These are phyloP conservation scores for Penicillium bovifimosum DNA, from an alignment of 495 filamentous ascomycete genomes.

Conservation along the genomic window DNA sequence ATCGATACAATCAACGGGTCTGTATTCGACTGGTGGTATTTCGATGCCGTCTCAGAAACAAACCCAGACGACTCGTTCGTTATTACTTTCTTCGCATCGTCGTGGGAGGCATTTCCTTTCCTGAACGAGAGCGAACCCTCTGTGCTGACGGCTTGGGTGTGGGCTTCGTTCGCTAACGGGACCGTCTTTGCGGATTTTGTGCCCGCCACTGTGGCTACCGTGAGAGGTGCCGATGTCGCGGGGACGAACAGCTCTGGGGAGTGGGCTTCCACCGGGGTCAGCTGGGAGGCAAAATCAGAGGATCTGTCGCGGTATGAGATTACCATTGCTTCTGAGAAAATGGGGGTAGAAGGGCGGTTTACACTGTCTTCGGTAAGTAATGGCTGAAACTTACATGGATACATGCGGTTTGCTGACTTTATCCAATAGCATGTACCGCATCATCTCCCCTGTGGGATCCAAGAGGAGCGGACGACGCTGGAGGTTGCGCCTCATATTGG, in stretches of 20 bases:
- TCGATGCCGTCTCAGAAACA: slow-evolving; percentile 26
- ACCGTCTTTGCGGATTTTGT: slow-evolving; percentile 13
- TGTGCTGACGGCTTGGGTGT: slow-evolving; percentile 21
- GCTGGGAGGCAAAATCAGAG: slow-evolving; percentile 6
- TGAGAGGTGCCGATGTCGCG: neutral
- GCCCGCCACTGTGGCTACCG: slow-evolving; percentile 15
- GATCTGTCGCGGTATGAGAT: slow-evolving; percentile 16
- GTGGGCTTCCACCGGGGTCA: slow-evolving; percentile 15
- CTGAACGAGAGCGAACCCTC: slow-evolving; percentile 3
- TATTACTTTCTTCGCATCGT: slow-evolving; percentile 27
- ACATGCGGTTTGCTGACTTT: neutral
- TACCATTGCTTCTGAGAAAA: slow-evolving; percentile 8
- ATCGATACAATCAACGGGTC: slow-evolving; percentile 22
- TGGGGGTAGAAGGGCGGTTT: slow-evolving; percentile 14
- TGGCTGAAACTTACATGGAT: neutral
- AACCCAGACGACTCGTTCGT: slow-evolving; percentile 18
- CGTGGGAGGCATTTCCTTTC: slow-evolving; percentile 18
- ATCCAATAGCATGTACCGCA: neutral
- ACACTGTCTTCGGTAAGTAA: slow-evolving; percentile 12
- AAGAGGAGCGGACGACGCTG: slow-evolving; percentile 10
- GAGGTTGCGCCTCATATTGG: slow-evolving; percentile 27
- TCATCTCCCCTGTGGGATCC: slow-evolving; percentile 19
- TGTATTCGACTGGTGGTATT: slow-evolving; percentile 41
- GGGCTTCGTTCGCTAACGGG: slow-evolving; percentile 23
- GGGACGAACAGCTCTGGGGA: slow-evolving; percentile 2